Percentiles rank a stretch among this genome's conserved stretches.
Evolutionary conservation across 257 asterid genomes (phyloP).

Genomic region (Scutellaria barbata): DNA sequence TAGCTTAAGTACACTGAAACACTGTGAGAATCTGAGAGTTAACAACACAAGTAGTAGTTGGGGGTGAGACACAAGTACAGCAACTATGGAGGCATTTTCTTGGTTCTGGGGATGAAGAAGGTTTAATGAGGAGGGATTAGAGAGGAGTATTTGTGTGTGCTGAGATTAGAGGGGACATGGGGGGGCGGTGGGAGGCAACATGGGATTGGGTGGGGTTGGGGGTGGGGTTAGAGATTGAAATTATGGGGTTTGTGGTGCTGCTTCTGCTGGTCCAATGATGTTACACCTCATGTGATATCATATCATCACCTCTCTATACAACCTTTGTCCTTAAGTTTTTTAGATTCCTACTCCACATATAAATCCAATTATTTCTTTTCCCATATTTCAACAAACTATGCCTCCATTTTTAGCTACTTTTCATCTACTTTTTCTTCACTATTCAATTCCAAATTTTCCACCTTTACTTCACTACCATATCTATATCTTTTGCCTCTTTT

Average conservation of each 20-base stretch:
- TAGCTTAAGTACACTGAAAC: slow-evolving; percentile 39
- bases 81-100: slow-evolving; percentile 41
- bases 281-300: slow-evolving; percentile 49
- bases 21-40: slow-evolving; percentile 33
- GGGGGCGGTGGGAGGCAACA: slow-evolving; percentile 65
- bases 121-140: slow-evolving; percentile 15
- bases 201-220: slow-evolving; percentile 55
- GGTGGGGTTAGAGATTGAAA: slow-evolving; percentile 30
- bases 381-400: slow-evolving; percentile 1
- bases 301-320: slow-evolving; percentile 43
- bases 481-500: too few species aligned
- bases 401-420: slow-evolving; percentile 4
- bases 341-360: slow-evolving; percentile 36
- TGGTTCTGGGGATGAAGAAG: slow-evolving; percentile 29
- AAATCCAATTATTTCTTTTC: slow-evolving; percentile 34
- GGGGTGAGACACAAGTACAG: slow-evolving; percentile 36
- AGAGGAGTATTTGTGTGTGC: slow-evolving; percentile 45
- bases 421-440: slow-evolving; percentile 22
- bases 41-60: slow-evolving; percentile 2
- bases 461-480: not conserved
- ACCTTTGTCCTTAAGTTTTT: slow-evolving; percentile 47
- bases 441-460: not conserved
- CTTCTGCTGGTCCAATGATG: slow-evolving; percentile 76
- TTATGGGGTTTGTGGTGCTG: slow-evolving; percentile 45
- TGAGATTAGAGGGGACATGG: slow-evolving; percentile 62